Evolutionary conservation across 768 basidiomycete species (phyloP).

Genomic region (Boletus fagicola): DNA sequence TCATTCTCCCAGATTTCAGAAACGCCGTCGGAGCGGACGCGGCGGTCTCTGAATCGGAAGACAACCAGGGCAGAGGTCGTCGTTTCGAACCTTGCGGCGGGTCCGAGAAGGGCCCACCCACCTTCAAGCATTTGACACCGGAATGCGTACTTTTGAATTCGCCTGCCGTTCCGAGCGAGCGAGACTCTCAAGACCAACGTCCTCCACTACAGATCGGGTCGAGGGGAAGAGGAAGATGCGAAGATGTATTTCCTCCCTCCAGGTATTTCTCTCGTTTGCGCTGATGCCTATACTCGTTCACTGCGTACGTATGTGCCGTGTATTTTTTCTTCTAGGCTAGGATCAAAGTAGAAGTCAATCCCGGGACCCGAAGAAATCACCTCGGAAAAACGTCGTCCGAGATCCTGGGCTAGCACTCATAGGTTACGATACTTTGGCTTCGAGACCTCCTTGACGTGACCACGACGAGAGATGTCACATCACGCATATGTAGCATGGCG

Average conservation of each 20-base stretch:
- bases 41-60: not conserved
- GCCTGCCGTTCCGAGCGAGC: not conserved
- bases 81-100: conserved; percentile 2
- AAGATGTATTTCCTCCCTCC: conserved; percentile 2
- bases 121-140: not conserved
- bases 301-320: not conserved
- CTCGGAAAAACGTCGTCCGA: conserved; percentile 5
- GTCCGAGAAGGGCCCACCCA: no score
- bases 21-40: conserved; percentile 6
- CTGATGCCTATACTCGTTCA: not conserved
- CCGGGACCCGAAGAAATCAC: conserved; percentile 2
- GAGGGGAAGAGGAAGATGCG: conserved; percentile 4
- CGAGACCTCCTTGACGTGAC: not conserved
- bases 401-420: conserved; percentile 4
- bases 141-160: not conserved
- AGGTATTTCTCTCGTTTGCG: not conserved
- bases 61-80: conserved; percentile 10
- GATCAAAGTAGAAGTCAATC: conserved; percentile 13
- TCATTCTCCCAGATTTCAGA: not conserved
- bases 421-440: conserved; percentile 9
- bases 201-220: conserved; percentile 1
- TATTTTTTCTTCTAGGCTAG: not conserved
- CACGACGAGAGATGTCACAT: not conserved
- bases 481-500: no score
- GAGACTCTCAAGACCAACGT: not conserved